Conservation (phyloP, 2,329 filamentous ascomycete species). For the Clarireedia sp. region DNA sequence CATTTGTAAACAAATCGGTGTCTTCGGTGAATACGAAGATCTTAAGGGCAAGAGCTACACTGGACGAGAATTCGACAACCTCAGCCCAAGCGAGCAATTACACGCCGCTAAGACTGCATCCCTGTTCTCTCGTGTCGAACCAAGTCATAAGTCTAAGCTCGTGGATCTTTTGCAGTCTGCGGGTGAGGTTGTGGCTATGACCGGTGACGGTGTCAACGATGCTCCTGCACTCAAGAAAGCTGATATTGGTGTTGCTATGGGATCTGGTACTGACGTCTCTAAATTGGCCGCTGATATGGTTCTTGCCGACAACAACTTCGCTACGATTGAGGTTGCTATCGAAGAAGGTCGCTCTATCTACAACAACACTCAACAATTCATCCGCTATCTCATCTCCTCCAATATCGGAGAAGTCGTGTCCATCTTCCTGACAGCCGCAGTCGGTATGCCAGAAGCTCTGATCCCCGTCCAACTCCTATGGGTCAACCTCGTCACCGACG, state of each 20-base stretch:
- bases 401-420: slow-evolving; percentile 99
- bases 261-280: slow-evolving; percentile 91
- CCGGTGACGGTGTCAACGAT: slow-evolving; percentile 96
- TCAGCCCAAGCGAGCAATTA: slow-evolving; percentile 71
- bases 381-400: slow-evolving; percentile 96
- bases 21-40: slow-evolving; percentile 77
- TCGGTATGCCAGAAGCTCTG: slow-evolving; percentile 95
- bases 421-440: slow-evolving; percentile 92
- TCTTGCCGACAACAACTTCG: slow-evolving; percentile 96
- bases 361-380: slow-evolving; percentile 99
- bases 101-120: slow-evolving; percentile 78
- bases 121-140: slow-evolving; percentile 93
- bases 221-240: slow-evolving; percentile 96
- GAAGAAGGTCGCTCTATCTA: slow-evolving; percentile 98
- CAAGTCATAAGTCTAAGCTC: slow-evolving; percentile 92
- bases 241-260: slow-evolving; percentile 98
- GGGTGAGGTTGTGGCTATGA: slow-evolving; percentile 97
- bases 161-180: slow-evolving; percentile 91
- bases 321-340: slow-evolving; percentile 90
- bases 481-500: slow-evolving; percentile 98
- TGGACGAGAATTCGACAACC: slow-evolving; percentile 84
- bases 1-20: slow-evolving; percentile 93
- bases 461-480: slow-evolving; percentile 96
- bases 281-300: slow-evolving; percentile 98
- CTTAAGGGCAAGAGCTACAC: slow-evolving; percentile 90